Conservation (phyloP, 1,284 basidiomycete species). For the Malassezia caprae region DNA sequence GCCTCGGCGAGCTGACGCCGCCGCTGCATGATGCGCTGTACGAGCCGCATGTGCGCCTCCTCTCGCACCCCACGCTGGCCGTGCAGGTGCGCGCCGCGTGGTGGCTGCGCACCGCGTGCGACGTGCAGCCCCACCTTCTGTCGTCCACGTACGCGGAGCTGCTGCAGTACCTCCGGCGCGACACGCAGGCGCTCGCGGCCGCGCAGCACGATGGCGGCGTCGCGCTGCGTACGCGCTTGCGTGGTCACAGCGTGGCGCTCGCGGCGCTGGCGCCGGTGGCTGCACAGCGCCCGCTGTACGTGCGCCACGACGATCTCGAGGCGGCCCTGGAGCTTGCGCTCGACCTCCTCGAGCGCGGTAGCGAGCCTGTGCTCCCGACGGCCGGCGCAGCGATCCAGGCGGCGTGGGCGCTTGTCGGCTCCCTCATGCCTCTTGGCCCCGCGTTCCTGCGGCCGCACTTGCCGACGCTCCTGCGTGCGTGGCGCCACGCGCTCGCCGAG, state of each 20-base stretch:
- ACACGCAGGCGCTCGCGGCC: constrained; percentile 54
- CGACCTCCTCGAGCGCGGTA: constrained; percentile 75
- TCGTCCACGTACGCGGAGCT: constrained; percentile 66
- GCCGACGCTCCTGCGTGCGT: constrained; percentile 81
- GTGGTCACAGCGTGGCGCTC: constrained; percentile 81
- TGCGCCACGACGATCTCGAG: constrained; percentile 82
- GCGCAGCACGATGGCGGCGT: constrained; percentile 28
- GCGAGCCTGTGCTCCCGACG: constrained; percentile 65
- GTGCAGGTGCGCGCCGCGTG: constrained; percentile 77
- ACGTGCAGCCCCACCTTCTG: constrained; percentile 71
- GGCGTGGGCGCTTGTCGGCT: constrained; percentile 83
- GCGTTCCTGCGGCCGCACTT: constrained; percentile 86
- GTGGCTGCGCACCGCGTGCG: constrained; percentile 79
- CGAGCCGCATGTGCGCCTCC: constrained; percentile 72
- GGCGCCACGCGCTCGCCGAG: constrained; percentile 93
- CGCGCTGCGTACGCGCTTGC: constrained; percentile 61
- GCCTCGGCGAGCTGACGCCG: constrained; percentile 81
- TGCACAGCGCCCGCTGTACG: constrained; percentile 77
- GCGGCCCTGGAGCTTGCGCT: constrained; percentile 85
- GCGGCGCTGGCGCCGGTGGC: constrained; percentile 76
- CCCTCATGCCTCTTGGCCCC: constrained; percentile 82
- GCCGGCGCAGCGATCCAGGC: constrained; percentile 81
- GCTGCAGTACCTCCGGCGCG: constrained; percentile 69
- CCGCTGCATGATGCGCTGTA: constrained; percentile 78
- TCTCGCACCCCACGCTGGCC: constrained; percentile 75